These are phyloP conservation scores for Cyberlindnera americana DNA, from an alignment of 805 yeast genomes.

Conservation along the genomic window DNA sequence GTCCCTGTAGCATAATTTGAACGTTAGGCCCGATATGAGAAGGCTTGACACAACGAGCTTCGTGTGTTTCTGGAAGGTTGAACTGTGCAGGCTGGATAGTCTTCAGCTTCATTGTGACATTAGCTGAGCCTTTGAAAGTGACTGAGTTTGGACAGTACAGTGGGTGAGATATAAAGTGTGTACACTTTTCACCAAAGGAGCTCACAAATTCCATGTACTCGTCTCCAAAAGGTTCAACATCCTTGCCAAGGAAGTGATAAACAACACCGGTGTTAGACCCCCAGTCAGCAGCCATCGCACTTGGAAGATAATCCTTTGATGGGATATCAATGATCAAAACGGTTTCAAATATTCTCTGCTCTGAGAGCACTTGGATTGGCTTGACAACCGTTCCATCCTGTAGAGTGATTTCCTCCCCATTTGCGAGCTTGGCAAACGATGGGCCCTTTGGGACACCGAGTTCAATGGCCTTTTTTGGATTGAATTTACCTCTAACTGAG, in stretches of 20 bases:
- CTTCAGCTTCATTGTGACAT: constrained; percentile 53
- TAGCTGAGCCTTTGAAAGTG: constrained; percentile 53
- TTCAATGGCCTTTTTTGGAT: constrained; percentile 57
- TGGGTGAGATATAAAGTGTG: constrained; percentile 75
- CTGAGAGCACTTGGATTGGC: constrained; percentile 73
- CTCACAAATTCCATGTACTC: constrained; percentile 49
- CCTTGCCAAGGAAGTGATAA: constrained; percentile 74
- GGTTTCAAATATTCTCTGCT: constrained; percentile 53
- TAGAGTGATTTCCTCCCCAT: constrained; percentile 54
- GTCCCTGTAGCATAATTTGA: constrained; percentile 22
- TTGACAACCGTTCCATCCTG: constrained; percentile 54
- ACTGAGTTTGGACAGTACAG: constrained; percentile 57
- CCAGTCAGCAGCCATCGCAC: constrained; percentile 31
- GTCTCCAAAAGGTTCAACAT: constrained; percentile 43
- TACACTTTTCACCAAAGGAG: constrained; percentile 46
- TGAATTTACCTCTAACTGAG: constrained; percentile 75
- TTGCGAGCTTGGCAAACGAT: constrained; percentile 53
- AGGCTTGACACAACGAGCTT: constrained; percentile 29
- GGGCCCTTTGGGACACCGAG: constrained; percentile 70
- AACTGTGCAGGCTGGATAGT: constrained; percentile 42
- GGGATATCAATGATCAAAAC: constrained; percentile 77
- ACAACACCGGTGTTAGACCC: constrained; percentile 45
- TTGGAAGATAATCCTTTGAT: constrained; percentile 38
- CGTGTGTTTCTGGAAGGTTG: constrained; percentile 35
- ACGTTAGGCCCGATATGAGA: constrained; percentile 20